Evolutionary conservation across 345 rosid genomes (phyloP), one percentile per base, ranked within the genome.

Genomic region (Eucalyptus cloeziana): DNA sequence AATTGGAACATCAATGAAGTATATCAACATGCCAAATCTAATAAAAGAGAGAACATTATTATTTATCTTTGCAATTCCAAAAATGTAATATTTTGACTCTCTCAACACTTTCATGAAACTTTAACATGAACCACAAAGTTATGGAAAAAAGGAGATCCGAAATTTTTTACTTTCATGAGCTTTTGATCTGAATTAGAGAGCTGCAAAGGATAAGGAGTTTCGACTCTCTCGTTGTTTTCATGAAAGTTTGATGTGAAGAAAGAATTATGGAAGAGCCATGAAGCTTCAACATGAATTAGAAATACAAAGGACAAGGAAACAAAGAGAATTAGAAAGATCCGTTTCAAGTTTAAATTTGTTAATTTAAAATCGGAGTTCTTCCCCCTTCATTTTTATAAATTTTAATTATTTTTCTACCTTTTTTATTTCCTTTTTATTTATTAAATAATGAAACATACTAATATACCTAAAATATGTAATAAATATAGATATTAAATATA

Each of bases 171-270:
- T 60, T 60, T 60, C 16, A 0, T 60, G 31, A 27, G 15, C 31
- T 60, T 27, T 25, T 60, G 67, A 60, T 0, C 0, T 60, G 67
- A 60, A 60, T 12, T 60, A 60, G 67, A 60, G 15, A 60, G n/a
- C 0, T 27, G 0, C 0, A 0, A 5, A 27, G 31, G 67, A 60
- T 13, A 60, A 60, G 67, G 67, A 60, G 67, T 13, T 60, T 60
- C 0, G 7, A 60, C 31, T 60, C n/a, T 27, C 31, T 60, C 7
- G 0, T 27, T 27, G 2, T 60, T 12, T 60, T 60, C 13, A 10
- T 58, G 64, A 25, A 2, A 10, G 6, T 24, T 56, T 56, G 64
- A 58, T 5, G 14, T 58, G 30, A 58, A 58, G 3, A 25, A 58
- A 10, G 7, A 58, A 58, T 2, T 25, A 58, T 1, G 64, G 30